Percentiles rank a stretch among this genome's conserved stretches.
Conservation (phyloP, 176 grass and related monocot species). For the Musa itinerans region DNA sequence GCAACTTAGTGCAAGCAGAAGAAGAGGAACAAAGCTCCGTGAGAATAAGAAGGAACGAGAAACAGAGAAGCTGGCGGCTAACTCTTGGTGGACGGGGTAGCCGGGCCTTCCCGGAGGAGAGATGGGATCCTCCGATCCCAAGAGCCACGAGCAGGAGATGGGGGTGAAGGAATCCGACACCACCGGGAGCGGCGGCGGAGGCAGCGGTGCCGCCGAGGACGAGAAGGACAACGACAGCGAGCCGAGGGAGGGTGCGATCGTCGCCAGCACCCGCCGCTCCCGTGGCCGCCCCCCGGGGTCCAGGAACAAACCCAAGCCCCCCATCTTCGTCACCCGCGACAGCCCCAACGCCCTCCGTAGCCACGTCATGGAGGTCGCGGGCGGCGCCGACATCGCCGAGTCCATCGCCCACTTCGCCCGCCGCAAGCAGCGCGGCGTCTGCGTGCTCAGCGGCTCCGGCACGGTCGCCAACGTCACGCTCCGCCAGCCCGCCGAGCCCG, state of each 20-base stretch:
- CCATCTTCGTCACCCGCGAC: slow-evolving; percentile 87
- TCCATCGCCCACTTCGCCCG: slow-evolving; percentile 86
- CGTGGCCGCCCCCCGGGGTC: slow-evolving; percentile 82
- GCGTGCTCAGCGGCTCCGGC: slow-evolving; percentile 80
- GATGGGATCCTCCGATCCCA: slow-evolving; percentile 39
- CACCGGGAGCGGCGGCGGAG: slow-evolving; percentile 10
- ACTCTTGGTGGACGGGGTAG: slow-evolving; percentile 79
- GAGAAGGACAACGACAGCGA: slow-evolving; percentile 41
- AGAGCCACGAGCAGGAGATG: slow-evolving; percentile 2
- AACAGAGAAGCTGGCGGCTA: slow-evolving; percentile 59
- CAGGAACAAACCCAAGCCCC: slow-evolving; percentile 96
- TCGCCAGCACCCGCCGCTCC: slow-evolving; percentile 54
- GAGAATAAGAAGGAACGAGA: not conserved
- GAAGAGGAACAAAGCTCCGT: not conserved
- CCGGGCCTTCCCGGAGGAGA: slow-evolving; percentile 51
- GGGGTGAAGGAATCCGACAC: slow-evolving; percentile 22
- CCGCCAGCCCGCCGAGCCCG: slow-evolving; percentile 60
- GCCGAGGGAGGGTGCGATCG: slow-evolving; percentile 49
- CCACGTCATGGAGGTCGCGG: slow-evolving; percentile 89
- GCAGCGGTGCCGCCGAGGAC: slow-evolving; percentile 36
- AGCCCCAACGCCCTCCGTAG: slow-evolving; percentile 87
- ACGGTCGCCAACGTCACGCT: slow-evolving; percentile 84
- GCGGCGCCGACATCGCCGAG: slow-evolving; percentile 74
- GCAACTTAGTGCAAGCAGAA: not conserved
- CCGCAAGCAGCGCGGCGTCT: slow-evolving; percentile 79